Evolutionary conservation across 75 land plant genomes (phyloP), one percentile per base, ranked within the genome.

Genomic region (Larix kaempferi): DNA sequence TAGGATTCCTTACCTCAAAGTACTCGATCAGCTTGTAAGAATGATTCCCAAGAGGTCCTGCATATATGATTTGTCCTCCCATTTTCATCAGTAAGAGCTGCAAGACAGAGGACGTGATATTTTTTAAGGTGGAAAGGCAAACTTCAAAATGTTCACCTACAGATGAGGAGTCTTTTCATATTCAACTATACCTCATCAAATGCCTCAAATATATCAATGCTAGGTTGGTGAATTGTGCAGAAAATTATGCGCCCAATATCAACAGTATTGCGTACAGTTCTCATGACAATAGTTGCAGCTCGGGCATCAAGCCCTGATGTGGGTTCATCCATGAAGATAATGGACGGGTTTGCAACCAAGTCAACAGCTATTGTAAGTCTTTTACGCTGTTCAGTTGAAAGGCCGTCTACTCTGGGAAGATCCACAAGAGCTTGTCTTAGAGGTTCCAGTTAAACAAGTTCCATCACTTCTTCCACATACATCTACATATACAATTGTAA

Each of bases 281-380:
- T 74, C 91, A 89, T 89, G 22, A 89, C 91, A 49, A 89, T 89
- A 41, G 91, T 90, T 35, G 91, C 91, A 15, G 91, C 91, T 52
- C 91, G 84, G 21, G 91, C 91, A 77, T 89, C 91, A 59, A 89
- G 80, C 3, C 91, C 91, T 7, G 91, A 82, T 0, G 91, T 89
- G 6, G 91, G 91, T 79, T 89, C 91, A 71, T 89, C 91, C 90
- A 89, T 88, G 77, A 89, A 89, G 13, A 89, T 88, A 55, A 89
- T 89, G 26, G 91, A 89, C 15, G 91, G 91, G 59, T 89, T 89
- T 33, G 91, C 86, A 41, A 89, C 91, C 13, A 89, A 77, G 63
- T 89, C 91, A 3, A 89, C 91, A 22, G 91, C 91, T 52, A 89
- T 85, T 19, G 91, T 89, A 26, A 89, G 71, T 35, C 91, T 78